phyloP scores from a whole-genome alignment of 1,284 basidiomycete genomes.

The Amylostereum areolatum region DNA sequence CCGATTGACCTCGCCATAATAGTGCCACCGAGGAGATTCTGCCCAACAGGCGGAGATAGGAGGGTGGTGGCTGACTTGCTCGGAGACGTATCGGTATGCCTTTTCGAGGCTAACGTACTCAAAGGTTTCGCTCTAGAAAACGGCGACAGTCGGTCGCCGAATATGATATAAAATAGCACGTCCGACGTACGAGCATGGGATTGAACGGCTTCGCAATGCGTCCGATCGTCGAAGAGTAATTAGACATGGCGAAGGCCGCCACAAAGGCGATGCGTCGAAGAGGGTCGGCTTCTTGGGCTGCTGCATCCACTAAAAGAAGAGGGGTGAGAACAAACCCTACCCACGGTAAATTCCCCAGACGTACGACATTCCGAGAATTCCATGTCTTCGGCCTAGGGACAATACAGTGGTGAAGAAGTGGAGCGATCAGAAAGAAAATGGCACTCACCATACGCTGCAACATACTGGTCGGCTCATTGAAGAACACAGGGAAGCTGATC shows the following conservation, averaged over 20 bases:
- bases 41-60: constrained; percentile 98
- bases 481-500: constrained; percentile 94
- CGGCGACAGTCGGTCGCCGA: neutral
- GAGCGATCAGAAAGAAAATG: neutral
- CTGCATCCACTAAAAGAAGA: constrained; percentile 68
- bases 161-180: constrained; percentile 17
- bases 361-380: constrained; percentile 90
- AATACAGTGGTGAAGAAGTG: neutral
- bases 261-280: constrained; percentile 88
- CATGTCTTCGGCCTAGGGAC: constrained; percentile 79
- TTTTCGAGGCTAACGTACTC: constrained; percentile 89
- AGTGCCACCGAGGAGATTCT: constrained; percentile 85
- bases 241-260: constrained; percentile 96
- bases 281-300: constrained; percentile 72
- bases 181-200: constrained; percentile 65
- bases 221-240: constrained; percentile 94
- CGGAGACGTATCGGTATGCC: constrained; percentile 88
- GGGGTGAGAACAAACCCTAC: neutral
- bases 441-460: constrained; percentile 69
- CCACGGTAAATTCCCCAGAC: constrained; percentile 19
- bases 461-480: constrained; percentile 98
- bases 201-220: constrained; percentile 96
- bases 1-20: constrained; percentile 75
- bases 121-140: constrained; percentile 75
- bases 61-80: constrained; percentile 95